Base-by-base conservation (phyloP, 179 eudicot species). In the Actinidia arguta region DNA sequence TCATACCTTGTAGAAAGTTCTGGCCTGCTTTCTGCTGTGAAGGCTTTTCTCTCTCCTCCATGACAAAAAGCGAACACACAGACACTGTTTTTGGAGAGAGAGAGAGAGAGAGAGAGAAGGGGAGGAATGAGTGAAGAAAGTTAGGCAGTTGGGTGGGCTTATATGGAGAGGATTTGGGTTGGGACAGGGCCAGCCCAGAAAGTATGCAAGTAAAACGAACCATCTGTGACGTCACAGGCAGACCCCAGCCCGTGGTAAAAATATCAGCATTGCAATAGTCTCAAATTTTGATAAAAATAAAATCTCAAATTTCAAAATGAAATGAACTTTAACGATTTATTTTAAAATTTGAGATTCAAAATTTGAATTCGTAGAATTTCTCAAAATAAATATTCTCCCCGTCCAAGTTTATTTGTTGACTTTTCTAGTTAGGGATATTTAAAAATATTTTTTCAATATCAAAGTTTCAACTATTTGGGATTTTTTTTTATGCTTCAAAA, bases 11-110 rank as follows among this genome's bases (percentile, higher is more conserved):
- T 48, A 27, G 58, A 79, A 74, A 79, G 67, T 68, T 52, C 70
- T 74, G 73, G 55, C 31, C 84, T 47, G 80, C 76, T 82, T 68
- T 82, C 77, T 74, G 78, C 74, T 25, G 48, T 59, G 76, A 62
- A 63, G 79, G 76, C 75, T 86, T 81, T 78, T 81, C 81, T 82
- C 85, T 81, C 77, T 86, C 78, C 52, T 70, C 86, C 88, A 86
- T 86, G 0, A 59, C 81, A 48, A 67, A 76, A 55, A 44, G 31
- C 39, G 66, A 3, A 25, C 27, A 39, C 17, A 25, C 5, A 22
- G 39, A 14, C 9, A 31, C 24, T 27, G 8, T 16, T 6, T 73
- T 13, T 22, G 10, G 25, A 54, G 78, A 75, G 78, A 68, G 74
- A 75, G 87, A 73, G 78, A 68, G 75, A 76, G 84, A 63, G 44